phyloP scores from a whole-genome alignment of 176 grass and related monocot species.

The Hyparrhenia diplandra region DNA sequence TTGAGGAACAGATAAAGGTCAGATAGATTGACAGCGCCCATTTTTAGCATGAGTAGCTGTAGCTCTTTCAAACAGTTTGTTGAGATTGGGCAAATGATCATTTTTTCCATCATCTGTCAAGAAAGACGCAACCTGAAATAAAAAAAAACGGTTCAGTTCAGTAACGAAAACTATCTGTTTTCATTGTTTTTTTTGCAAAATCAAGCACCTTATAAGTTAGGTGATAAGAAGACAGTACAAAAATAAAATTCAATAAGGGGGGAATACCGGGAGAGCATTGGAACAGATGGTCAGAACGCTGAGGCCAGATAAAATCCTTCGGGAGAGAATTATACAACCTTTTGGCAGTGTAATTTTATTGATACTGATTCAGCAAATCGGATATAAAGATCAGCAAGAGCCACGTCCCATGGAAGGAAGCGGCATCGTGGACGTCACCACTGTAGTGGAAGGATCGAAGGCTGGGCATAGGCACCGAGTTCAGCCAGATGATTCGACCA shows the following conservation, averaged over 20 bases:
- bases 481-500: too few relatives aligned
- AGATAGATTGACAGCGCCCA: slow-evolving; percentile 37
- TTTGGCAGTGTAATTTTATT: not conserved
- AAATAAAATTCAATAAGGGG: too few relatives aligned
- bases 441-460: slow-evolving; percentile 4
- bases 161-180: too few relatives aligned
- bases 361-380: not conserved
- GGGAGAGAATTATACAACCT: not conserved
- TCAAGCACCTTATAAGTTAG: not conserved
- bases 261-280: not conserved
- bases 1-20: slow-evolving; percentile 52
- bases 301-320: not conserved
- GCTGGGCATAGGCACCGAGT: not conserved
- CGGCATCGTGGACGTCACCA: not conserved
- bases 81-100: not conserved
- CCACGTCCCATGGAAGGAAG: not conserved
- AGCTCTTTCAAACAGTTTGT: slow-evolving; percentile 44
- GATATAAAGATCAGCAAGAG: not conserved
- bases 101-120: slow-evolving; percentile 7
- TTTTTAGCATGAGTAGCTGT: slow-evolving; percentile 51
- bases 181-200: not conserved
- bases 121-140: slow-evolving; percentile 19
- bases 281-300: not conserved
- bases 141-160: not conserved
- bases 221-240: not conserved